Percentiles rank a stretch among this genome's conserved stretches.
Evolutionary conservation across 257 asterid species (phyloP).

Genomic region (Nicotiana paniculata): DNA sequence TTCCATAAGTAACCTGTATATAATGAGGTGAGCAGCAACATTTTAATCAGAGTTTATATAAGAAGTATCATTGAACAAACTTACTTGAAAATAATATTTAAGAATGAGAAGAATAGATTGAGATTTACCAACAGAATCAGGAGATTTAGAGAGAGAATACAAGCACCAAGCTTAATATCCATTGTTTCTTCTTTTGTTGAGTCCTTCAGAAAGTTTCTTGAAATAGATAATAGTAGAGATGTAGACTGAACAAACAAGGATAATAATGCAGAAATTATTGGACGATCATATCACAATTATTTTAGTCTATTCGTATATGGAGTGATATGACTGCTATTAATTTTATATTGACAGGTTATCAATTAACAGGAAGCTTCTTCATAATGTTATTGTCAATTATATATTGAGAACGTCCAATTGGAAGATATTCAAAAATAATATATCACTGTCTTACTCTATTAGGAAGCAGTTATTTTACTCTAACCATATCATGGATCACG

Average conservation of each 20-base stretch:
- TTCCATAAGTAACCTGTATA: slow-evolving; percentile 34
- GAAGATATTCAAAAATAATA: not conserved
- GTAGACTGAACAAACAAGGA: not conserved
- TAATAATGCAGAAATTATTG: not conserved
- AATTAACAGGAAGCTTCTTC: not conserved
- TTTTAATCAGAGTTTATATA: not conserved
- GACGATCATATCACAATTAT: not conserved
- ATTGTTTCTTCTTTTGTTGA: slow-evolving; percentile 5
- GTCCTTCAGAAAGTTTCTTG: not conserved
- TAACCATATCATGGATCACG: not conserved
- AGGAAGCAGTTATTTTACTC: not conserved
- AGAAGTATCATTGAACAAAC: not conserved
- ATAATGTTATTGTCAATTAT: not conserved
- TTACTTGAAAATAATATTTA: not conserved
- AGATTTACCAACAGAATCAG: slow-evolving; percentile 37
- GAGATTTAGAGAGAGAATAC: slow-evolving; percentile 23
- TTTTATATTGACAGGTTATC: not conserved
- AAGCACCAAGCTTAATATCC: slow-evolving; percentile 28
- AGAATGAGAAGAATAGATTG: not conserved
- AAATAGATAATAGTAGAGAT: not conserved
- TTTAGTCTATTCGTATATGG: not conserved
- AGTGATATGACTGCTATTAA: not conserved
- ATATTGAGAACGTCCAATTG: not conserved
- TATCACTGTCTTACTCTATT: not conserved
- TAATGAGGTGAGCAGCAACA: not conserved